Evolutionary conservation across 2,329 filamentous ascomycete species (phyloP), one percentile per base, ranked within the genome.

Genomic region (Neonectria hederae): DNA sequence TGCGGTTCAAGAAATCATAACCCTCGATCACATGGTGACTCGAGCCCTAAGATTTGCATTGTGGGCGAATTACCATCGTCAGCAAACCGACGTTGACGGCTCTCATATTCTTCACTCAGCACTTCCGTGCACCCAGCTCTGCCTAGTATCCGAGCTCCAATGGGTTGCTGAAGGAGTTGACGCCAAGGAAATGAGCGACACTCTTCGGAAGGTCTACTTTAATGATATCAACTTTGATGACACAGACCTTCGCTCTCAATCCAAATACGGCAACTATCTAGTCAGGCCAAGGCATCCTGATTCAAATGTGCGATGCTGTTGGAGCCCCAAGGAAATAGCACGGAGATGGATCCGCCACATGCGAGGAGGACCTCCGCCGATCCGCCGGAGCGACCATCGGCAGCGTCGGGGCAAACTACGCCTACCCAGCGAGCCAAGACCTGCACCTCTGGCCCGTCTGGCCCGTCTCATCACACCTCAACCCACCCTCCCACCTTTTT

Each of bases 401-500:
- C 67, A 68, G 65, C 63, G 53, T 69, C 67, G 66, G 63, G 35
- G 42, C 35, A 24, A 38, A 51, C 46, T 56, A 54, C 69, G 68
- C 66, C 68, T 51, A 49, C 66, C 66, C 69, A 67, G 46, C 54
- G 53, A 68, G 67, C 56, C 62, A 72, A 59, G 65, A 54, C 26
- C 49, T 58, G 54, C 60, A 54, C 30, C 11, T 32, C 48, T 40
- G 46, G 38, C 22, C 24, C 57, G n/a, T 30, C 48, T 46, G 53
- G 35, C 22, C 35, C 57, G 26, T 52, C 56, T 30, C 32, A 48
- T 59, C 48, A 59, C 35, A 10, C 35, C 28, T 28, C 11, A 43
- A 46, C 40, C 40, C 49, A 52, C 28, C 57, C 30, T 54, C 24
- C 54, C 45, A 51, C 53, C 30, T 40, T 45, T 53, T 52, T 55